These are phyloP conservation scores for Ceratocystis eucalypticola DNA, from an alignment of 2,329 filamentous ascomycete genomes.

Conservation along the genomic window DNA sequence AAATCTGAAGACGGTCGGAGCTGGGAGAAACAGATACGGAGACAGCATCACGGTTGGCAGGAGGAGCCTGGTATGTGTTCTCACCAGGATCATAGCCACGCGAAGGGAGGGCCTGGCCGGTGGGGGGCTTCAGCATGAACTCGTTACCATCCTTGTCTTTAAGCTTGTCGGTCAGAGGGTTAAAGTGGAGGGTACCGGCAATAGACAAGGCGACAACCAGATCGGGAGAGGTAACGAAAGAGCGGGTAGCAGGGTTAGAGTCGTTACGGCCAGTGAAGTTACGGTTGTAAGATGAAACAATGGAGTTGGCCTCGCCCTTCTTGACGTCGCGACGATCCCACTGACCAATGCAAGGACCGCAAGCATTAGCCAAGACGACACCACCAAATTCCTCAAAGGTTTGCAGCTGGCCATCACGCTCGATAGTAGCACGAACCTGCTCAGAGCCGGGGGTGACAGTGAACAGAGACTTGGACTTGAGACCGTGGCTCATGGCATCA, in stretches of 20 bases:
- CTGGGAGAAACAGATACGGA: constrained; percentile 71
- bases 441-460: constrained; percentile 93
- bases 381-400: constrained; percentile 96
- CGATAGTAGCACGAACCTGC: constrained; percentile 89
- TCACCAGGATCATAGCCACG: constrained; percentile 80
- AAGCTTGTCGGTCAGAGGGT: constrained; percentile 81
- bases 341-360: constrained; percentile 83
- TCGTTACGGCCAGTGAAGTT: constrained; percentile 99
- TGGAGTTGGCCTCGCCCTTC: constrained; percentile 93
- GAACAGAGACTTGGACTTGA: constrained; percentile 90
- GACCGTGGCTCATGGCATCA: constrained; percentile 78
- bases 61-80: constrained; percentile 93
- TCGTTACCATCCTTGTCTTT: constrained; percentile 95
- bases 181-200: constrained; percentile 79
- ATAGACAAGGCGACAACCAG: constrained; percentile 76
- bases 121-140: constrained; percentile 72
- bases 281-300: constrained; percentile 98
- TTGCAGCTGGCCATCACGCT: constrained; percentile 76
- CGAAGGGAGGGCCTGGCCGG: constrained; percentile 65
- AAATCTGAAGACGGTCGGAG: constrained; percentile 87
- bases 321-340: constrained; percentile 90
- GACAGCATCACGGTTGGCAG: constrained; percentile 59
- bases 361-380: constrained; percentile 88
- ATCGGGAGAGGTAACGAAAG: constrained; percentile 84
- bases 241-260: constrained; percentile 86